Conservation (phyloP, 306 rosid species). For the Hippophae rhamnoides region DNA sequence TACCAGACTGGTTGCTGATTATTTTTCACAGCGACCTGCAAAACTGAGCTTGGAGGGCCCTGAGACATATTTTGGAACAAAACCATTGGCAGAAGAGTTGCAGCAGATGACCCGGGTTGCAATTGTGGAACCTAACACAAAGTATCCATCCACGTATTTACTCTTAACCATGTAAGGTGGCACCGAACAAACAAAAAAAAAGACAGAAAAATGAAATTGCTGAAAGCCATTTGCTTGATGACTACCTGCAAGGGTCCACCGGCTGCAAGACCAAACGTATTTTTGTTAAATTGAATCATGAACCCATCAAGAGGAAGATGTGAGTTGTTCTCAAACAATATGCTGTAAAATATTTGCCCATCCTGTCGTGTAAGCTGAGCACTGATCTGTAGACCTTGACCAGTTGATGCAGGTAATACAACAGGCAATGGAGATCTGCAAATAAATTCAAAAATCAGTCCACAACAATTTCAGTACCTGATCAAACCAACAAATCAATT, state of each 20-base stretch:
- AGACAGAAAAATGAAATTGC: background rate
- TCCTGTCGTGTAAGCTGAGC: conserved; percentile 70
- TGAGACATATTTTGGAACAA: conserved; percentile 87
- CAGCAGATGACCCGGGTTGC: conserved; percentile 68
- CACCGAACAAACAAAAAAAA: background rate
- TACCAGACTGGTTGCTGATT: conserved; percentile 94
- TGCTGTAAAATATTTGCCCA: conserved; percentile 75
- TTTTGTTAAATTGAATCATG: conserved; percentile 98
- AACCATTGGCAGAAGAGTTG: conserved; percentile 86
- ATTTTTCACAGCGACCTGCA: conserved; percentile 89
- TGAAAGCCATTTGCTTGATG: background rate
- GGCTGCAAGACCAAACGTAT: conserved; percentile 89
- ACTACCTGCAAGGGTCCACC: conserved; percentile 84
- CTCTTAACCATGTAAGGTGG: background rate
- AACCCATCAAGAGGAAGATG: conserved; percentile 83
- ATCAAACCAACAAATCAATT: too few relatives aligned
- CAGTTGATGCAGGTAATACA: conserved; percentile 66
- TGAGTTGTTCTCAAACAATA: conserved; percentile 76
- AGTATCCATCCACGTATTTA: conserved; percentile 12
- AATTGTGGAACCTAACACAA: conserved; percentile 60
- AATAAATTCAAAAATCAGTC: conserved; percentile 18
- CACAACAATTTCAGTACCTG: background rate
- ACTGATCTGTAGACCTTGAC: conserved; percentile 96
- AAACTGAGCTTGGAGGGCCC: conserved; percentile 86
- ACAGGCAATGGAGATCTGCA: conserved; percentile 84